These are phyloP conservation scores for Theobroma grandiflorum DNA, from an alignment of 441 rosid species.

Conservation along the genomic window DNA sequence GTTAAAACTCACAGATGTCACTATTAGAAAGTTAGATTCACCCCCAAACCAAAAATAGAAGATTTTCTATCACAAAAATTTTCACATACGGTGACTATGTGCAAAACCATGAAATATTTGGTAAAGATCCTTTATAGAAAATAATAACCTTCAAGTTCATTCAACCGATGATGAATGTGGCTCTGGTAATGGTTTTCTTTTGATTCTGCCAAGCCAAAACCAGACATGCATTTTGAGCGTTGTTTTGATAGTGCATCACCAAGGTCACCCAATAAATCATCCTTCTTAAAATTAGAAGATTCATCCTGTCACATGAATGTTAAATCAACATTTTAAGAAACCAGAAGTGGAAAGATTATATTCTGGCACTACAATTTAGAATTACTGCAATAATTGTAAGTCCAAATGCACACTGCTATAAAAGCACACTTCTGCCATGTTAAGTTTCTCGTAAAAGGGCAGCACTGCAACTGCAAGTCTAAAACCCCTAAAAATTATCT, in stretches of 20 bases:
- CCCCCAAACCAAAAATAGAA: background rate
- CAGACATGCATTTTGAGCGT: slow-evolving; percentile 60
- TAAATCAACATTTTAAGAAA: slow-evolving; percentile 27
- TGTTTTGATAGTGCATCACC: slow-evolving; percentile 81
- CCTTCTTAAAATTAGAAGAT: slow-evolving; percentile 41
- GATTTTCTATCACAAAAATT: background rate
- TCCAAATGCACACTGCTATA: background rate
- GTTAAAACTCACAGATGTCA: slow-evolving; percentile 13
- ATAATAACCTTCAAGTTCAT: slow-evolving; percentile 83
- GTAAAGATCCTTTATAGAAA: slow-evolving; percentile 25
- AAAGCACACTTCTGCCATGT: background rate
- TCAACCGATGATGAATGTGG: slow-evolving; percentile 73
- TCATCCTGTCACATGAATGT: slow-evolving; percentile 49
- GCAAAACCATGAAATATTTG: slow-evolving; percentile 12
- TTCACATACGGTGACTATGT: background rate
- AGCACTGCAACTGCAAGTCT: background rate
- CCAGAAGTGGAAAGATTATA: background rate
- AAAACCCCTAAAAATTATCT: background rate
- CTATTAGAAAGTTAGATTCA: background rate
- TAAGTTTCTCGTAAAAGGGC: background rate
- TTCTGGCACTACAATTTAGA: background rate
- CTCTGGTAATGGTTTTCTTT: slow-evolving; percentile 60
- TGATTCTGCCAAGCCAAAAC: slow-evolving; percentile 58
- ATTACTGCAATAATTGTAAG: background rate
- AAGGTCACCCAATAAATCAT: slow-evolving; percentile 79